Evolutionary conservation across 352 stramenopile species (phyloP).

Genomic region (Globisporangium rhizosaccharum): DNA sequence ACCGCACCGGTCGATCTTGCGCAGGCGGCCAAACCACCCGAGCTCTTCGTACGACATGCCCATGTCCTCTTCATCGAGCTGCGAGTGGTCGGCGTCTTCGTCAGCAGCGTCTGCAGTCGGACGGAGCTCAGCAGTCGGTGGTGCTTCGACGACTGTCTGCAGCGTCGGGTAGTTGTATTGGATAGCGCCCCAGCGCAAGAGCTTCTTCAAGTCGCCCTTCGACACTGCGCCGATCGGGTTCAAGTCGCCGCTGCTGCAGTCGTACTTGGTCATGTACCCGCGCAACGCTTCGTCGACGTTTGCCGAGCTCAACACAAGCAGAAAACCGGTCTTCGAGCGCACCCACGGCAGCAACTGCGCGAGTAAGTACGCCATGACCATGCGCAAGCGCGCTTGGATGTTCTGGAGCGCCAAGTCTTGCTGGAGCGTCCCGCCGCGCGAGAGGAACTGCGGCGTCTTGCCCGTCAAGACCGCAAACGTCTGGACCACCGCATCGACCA

Average conservation of each 20-base stretch:
- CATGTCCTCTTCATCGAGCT: constrained; percentile 99
- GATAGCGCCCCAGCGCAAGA: constrained; percentile 90
- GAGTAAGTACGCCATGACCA: constrained; percentile 98
- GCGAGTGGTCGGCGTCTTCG: constrained; percentile 83
- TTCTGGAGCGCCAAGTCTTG: constrained; percentile 99
- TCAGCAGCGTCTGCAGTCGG: constrained; percentile 79
- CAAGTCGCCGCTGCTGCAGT: constrained; percentile 97
- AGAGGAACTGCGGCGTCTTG: constrained; percentile 89
- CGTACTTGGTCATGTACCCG: constrained; percentile 99
- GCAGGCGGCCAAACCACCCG: constrained; percentile 91
- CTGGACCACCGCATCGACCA: constrained; percentile 87
- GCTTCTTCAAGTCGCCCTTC: constrained; percentile 95
- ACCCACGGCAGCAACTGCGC: constrained; percentile 98
- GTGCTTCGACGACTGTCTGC: constrained; percentile 89
- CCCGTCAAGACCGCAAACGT: constrained; percentile 78
- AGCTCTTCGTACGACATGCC: constrained; percentile 99
- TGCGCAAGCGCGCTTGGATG: constrained; percentile 96
- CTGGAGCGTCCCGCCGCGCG: constrained; percentile 83
- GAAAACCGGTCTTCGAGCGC: constrained; percentile 90
- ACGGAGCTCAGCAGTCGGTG: constrained; percentile 90
- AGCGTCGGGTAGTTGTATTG: constrained; percentile 91
- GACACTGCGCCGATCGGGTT: constrained; percentile 98
- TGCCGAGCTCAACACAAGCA: constrained; percentile 97
- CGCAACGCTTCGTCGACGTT: constrained; percentile 98
- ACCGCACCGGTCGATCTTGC: constrained; percentile 95